phyloP scores from a whole-genome alignment of 2,329 filamentous ascomycete species.

The Fonsecaea multimorphosa region DNA sequence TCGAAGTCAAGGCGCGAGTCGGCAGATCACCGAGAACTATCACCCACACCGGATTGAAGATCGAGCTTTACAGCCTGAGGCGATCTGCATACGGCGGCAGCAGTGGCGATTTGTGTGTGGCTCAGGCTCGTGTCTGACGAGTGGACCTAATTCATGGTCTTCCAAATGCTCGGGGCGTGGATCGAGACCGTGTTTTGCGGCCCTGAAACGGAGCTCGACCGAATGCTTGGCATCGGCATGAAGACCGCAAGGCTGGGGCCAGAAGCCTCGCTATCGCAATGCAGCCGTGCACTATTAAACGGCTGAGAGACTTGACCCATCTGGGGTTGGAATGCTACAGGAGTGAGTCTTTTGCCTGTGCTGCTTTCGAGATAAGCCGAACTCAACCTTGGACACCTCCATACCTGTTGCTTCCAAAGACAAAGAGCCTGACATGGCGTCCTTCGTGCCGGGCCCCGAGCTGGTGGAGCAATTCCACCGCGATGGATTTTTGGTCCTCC shows the following conservation, averaged over 20 bases:
- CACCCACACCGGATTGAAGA: conserved; percentile 10
- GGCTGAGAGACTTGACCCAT: neutral
- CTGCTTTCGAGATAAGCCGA: neutral
- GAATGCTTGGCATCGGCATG: conserved; percentile 30
- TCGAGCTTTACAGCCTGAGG: conserved; percentile 7
- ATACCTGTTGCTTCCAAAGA: neutral
- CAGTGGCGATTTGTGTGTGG: neutral
- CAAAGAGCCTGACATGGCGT: conserved; percentile 16
- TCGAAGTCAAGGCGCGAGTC: neutral
- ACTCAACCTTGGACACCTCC: neutral
- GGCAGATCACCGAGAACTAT: neutral
- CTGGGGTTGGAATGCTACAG: neutral
- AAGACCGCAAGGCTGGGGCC: conserved; percentile 33
- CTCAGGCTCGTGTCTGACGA: neutral
- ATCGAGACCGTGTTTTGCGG: neutral
- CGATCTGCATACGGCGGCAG: neutral
- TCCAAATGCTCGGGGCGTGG: neutral
- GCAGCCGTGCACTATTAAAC: conserved; percentile 18
- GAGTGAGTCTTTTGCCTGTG: neutral
- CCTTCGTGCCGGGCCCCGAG: conserved; percentile 36
- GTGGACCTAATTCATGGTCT: neutral
- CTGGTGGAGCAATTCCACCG: conserved; percentile 40
- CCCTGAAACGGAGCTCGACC: neutral
- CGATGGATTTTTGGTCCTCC: conserved; percentile 42
- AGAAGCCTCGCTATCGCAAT: neutral